These are phyloP conservation scores for Curvularia spicifera DNA, from an alignment of 2,329 filamentous ascomycete species.

Conservation along the genomic window DNA sequence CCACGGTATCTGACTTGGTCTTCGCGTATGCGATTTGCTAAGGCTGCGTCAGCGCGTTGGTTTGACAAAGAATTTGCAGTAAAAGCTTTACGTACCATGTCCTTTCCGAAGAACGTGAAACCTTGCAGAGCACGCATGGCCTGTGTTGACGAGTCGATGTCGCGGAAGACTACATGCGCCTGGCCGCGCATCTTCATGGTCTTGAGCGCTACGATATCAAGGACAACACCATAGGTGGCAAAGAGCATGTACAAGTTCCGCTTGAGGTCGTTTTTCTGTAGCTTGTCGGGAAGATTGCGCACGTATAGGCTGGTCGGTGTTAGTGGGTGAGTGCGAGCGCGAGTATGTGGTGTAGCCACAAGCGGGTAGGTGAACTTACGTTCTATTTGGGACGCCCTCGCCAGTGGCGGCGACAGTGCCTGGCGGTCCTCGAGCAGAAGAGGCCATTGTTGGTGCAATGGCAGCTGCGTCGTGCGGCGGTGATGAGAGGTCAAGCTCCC, in stretches of 20 bases:
- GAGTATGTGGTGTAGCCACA: constrained; percentile 11
- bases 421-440: constrained; percentile 33
- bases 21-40: constrained; percentile 93
- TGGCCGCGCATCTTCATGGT: constrained; percentile 94
- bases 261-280: constrained; percentile 86
- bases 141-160: constrained; percentile 89
- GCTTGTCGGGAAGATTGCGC: constrained; percentile 85
- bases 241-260: constrained; percentile 91
- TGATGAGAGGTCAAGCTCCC: constrained; percentile 30
- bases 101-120: constrained; percentile 81
- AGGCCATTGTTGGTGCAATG: constrained; percentile 30
- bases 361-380: constrained; percentile 32
- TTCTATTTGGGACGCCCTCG: constrained; percentile 40
- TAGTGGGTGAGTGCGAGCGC: constrained; percentile 6
- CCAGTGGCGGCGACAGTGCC: constrained; percentile 28
- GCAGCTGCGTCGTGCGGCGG: constrained; percentile 13
- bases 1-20: constrained; percentile 83
- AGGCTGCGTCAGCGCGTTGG: neutral
- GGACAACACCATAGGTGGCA: constrained; percentile 87
- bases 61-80: neutral
- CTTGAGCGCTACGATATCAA: constrained; percentile 90
- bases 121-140: constrained; percentile 90
- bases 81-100: constrained; percentile 69
- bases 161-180: constrained; percentile 89
- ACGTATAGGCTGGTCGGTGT: constrained; percentile 74